Base-by-base conservation (phyloP, 441 rosid species). In the Geranium incanum region DNA sequence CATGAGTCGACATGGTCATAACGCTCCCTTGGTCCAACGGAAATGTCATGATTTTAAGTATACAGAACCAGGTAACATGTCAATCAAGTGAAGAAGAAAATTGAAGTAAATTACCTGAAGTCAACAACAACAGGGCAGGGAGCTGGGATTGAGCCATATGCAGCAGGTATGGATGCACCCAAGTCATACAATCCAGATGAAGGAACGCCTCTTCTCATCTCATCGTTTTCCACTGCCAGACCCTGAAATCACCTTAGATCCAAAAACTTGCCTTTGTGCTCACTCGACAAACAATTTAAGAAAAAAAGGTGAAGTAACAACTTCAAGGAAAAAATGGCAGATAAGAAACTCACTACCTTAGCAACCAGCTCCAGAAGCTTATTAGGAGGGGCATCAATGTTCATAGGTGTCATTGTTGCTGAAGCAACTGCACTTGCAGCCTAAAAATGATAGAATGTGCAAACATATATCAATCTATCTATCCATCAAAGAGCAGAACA, bases 291-390 rank as follows among this genome's bases (percentile, higher is more conserved):
- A 37, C 15, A 8, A 70, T 63, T 19, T 59, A 5, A 52, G 23
- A 55, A 66, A 6, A 69, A 66, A 64, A 41, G 19, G 15, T 63
- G 73, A 77, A 39, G 37, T 64, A 63, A 39, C 21, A n/a, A 4
- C 63, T 19, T 28, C 18, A 52, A 52, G 19, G 60, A 12, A 12
- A 12, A 39, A 4, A 37, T 66, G 60, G 16, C 28, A 60, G 68
- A 19, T 4, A 75, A 70, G 16, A 76, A 48, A 3, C 3, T 52
- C 60, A n/a, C 60, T 15, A 92, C 97, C 96, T 88, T 90, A 62
- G 97, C 84, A 70, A 92, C 86, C 41, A 92, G 88, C 78, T 92
- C 91, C n/a, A 88, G 81, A 64, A 92, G 95, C 83, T 84, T 89
- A 77, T 84, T 85, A 16, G 88, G 86, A 67, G 93, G 86, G 55